Evolutionary conservation across 192 early-diverging fungal genomes (phyloP), one percentile per base, ranked within the genome.

Genomic region (Coemansia sp.): DNA sequence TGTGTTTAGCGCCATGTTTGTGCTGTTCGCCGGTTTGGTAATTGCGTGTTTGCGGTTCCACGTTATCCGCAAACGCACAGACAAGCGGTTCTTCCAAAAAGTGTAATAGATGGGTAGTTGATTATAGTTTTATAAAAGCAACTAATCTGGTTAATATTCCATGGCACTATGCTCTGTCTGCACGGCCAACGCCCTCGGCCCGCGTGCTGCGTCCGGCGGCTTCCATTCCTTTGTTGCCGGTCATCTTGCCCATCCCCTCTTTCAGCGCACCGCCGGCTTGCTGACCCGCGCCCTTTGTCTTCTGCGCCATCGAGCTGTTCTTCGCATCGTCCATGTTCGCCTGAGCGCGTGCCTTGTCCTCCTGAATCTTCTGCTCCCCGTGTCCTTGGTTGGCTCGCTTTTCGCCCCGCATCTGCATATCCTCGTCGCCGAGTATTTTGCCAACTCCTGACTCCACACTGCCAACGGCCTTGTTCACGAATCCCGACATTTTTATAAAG

Each of bases 1-100:
- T 34, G 60, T 80, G 1, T 80, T 80, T 25, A 71, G 68, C 9
- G 68, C 34, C 11, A 70, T 73, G 76, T 73, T 79, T 36, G 67
- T 79, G 3, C 48, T 79, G 37, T 66, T 79, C 40, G 66, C 70
- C 11, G 76, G 55, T 1, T 37, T 78, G 10, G 47, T 60, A 7
- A 21, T 59, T 5, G 25, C 73, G 11, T 40, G 14, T 2, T 34
- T 78, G 63, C 66, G 76, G 7, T 15, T 38, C 12, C 55, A 78
- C 5, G 52, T 67, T 15, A 52, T 73, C 18, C 49, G 56, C 17
- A 52, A 66, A 23, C 9, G 25, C 18, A 7, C 8, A 21, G 36
- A 42, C 18, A 38, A 11, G 21, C 37, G 59, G 4, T 37, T 73
- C 20, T 51, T 79, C 40, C 63, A 67, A 44, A 44, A 44, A 44